Evolutionary conservation across 805 yeast genomes (phyloP), one percentile per base, ranked within the genome.

Genomic region (Saturnispora quitensis): DNA sequence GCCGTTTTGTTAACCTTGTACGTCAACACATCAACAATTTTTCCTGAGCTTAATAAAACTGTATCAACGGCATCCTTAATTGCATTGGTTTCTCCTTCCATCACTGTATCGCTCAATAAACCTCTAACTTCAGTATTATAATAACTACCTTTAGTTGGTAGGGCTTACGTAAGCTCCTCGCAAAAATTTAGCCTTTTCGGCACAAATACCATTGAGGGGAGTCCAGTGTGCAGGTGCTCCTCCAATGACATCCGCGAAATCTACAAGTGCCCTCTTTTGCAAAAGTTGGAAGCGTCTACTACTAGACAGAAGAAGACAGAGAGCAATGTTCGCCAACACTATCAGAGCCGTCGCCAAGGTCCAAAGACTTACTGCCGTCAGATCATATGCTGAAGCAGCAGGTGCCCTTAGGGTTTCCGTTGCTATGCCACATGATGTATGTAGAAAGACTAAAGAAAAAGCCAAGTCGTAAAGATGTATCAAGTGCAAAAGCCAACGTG

Each of bases 311-410:
- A 31, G 34, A 31, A 31, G 34, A 31, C 34, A 36, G 9, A n/a
- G 43, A 44, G 46, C 45, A 40, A 80, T 80, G 85, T 80, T 80
- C 68, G 79, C 83, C 78, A 80, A 77, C 69, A 70, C 82, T 56
- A 66, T 79, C 60, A 82, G 84, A 73, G 73, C 77, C 65, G 75
- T 75, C 62, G 73, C 82, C 60, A 78, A 78, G 73, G 78, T 74
- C 62, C 72, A 81, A 60, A 72, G 79, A 68, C 59, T 68, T 8
- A 18, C 24, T 56, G 75, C 76, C 55, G 80, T 79, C 61, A 85
- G 97, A 82, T 76, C 85, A 56, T 91, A 90, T 70, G 99, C 99
- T 63, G 95, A 91, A 62, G 95, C 86, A 59, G 70, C 84, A 56
- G 93, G 84, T 66, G 82, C 82, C 60, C 78, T 93, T 71, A 89